Conservation (phyloP, 2,329 filamentous ascomycete genomes). For the Tolypocladium pustulatum region DNA sequence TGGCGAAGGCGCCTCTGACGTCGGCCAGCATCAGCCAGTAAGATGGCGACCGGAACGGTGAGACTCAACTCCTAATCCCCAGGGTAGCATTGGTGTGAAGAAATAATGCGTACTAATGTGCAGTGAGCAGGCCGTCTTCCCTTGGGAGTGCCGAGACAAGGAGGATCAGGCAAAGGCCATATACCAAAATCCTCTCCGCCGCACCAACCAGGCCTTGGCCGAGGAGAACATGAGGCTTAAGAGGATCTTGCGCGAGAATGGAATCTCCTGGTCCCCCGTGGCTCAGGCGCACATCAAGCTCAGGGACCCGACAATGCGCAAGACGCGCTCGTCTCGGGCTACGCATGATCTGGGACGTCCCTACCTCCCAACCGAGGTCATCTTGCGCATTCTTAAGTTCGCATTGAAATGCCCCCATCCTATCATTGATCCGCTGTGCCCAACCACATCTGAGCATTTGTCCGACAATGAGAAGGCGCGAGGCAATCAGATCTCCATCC, state of each 20-base stretch:
- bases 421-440: slow-evolving; percentile 44
- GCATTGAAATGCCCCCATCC: slow-evolving; percentile 36
- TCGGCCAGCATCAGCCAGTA: not conserved
- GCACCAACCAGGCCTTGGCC: slow-evolving; percentile 31
- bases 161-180: slow-evolving; percentile 37
- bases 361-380: slow-evolving; percentile 40
- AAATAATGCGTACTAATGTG: not conserved
- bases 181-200: slow-evolving; percentile 38
- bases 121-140: slow-evolving; percentile 19
- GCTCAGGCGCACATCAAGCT: slow-evolving; percentile 22
- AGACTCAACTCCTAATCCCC: not conserved
- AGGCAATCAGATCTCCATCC: slow-evolving; percentile 39
- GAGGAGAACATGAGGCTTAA: slow-evolving; percentile 42
- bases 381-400: slow-evolving; percentile 40
- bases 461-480: slow-evolving; percentile 31
- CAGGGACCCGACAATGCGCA: slow-evolving; percentile 18
- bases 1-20: not conserved
- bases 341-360: slow-evolving; percentile 22
- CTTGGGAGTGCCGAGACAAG: slow-evolving; percentile 43
- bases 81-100: not conserved
- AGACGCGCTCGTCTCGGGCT: slow-evolving; percentile 19
- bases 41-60: slow-evolving; percentile 2
- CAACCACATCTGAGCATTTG: slow-evolving; percentile 29
- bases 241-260: slow-evolving; percentile 39
- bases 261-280: slow-evolving; percentile 37